Conservation (phyloP, 2,329 filamentous ascomycete species). For the Sarocladium oryzae region DNA sequence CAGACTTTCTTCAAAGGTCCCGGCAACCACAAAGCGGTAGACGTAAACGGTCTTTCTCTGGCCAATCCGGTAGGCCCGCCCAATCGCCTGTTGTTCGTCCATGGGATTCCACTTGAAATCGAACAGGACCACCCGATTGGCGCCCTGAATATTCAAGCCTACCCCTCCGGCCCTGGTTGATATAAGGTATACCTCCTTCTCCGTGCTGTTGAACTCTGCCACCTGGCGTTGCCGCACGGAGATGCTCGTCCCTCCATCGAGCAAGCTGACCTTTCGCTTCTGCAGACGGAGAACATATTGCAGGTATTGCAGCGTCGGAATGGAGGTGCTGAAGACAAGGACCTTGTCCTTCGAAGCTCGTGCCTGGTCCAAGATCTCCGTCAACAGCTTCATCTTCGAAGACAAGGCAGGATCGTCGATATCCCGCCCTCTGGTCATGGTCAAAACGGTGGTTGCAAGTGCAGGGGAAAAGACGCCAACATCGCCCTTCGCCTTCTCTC, state of each 20-base stretch:
- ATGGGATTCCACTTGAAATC: slow-evolving; percentile 78
- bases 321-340: slow-evolving; percentile 71
- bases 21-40: slow-evolving; percentile 72
- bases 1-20: slow-evolving; percentile 71
- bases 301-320: slow-evolving; percentile 64
- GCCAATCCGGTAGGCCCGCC: slow-evolving; percentile 77
- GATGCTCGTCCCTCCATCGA: slow-evolving; percentile 62
- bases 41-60: slow-evolving; percentile 77
- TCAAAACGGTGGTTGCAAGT: slow-evolving; percentile 24
- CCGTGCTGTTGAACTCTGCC: slow-evolving; percentile 60
- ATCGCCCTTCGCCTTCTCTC: slow-evolving; percentile 10
- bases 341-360: slow-evolving; percentile 61
- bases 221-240: slow-evolving; percentile 53
- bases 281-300: slow-evolving; percentile 46
- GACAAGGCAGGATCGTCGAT: slow-evolving; percentile 48
- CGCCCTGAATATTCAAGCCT: slow-evolving; percentile 76
- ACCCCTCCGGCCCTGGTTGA: slow-evolving; percentile 78
- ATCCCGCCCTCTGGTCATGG: slow-evolving; percentile 30
- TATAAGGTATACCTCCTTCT: slow-evolving; percentile 63
- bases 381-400: slow-evolving; percentile 61
- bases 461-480: slow-evolving; percentile 18
- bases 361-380: slow-evolving; percentile 62
- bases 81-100: slow-evolving; percentile 80
- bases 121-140: slow-evolving; percentile 81
- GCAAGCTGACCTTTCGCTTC: slow-evolving; percentile 43